A percentile compares a stretch with the other conserved stretches of the same genome.
These are phyloP conservation scores for Candida palmyrensis DNA, from an alignment of 805 yeast genomes.

Conservation along the genomic window DNA sequence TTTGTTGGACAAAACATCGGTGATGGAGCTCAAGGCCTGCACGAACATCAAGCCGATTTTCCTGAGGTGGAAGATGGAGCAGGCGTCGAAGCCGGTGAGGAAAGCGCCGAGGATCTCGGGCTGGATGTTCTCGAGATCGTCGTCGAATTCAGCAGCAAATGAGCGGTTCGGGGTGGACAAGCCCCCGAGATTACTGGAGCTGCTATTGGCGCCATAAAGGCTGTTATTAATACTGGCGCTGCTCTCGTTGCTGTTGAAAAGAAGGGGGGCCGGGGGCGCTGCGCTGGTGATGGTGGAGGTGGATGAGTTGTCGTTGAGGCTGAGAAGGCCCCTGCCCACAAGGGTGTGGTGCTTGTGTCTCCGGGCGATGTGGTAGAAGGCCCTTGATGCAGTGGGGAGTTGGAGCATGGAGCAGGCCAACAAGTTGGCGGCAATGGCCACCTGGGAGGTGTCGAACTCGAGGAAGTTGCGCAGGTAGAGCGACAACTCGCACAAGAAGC, in stretches of 20 bases:
- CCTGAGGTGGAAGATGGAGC: constrained; percentile 35
- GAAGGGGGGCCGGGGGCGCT: constrained; percentile 9
- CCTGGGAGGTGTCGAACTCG: constrained; percentile 40
- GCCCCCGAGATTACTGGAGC: too few species aligned
- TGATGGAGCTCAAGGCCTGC: constrained; percentile 38
- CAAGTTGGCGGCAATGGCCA: constrained; percentile 45
- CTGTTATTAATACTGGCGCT: too few species aligned
- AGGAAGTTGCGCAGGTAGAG: constrained; percentile 46
- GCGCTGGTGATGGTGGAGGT: not conserved
- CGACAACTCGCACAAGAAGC: constrained; percentile 52
- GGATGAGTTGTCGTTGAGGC: too few species aligned
- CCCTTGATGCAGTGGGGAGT: constrained; percentile 38
- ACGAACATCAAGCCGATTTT: constrained; percentile 39
- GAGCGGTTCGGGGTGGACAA: too few species aligned
- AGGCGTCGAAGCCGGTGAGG: constrained; percentile 41
- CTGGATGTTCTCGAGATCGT: constrained; percentile 35
- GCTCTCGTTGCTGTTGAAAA: too few species aligned
- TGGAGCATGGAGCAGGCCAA: constrained; percentile 52
- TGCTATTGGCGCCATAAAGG: too few species aligned
- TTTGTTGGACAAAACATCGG: constrained; percentile 49
- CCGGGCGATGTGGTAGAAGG: constrained; percentile 20
- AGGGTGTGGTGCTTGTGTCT: constrained; percentile 4
- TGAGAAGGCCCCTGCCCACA: constrained; percentile 1
- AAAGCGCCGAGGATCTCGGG: constrained; percentile 44
- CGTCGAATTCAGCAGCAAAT: too few species aligned